Evolutionary conservation across 1,284 basidiomycete genomes (phyloP).

Genomic region (Mycosarcoma maydis): DNA sequence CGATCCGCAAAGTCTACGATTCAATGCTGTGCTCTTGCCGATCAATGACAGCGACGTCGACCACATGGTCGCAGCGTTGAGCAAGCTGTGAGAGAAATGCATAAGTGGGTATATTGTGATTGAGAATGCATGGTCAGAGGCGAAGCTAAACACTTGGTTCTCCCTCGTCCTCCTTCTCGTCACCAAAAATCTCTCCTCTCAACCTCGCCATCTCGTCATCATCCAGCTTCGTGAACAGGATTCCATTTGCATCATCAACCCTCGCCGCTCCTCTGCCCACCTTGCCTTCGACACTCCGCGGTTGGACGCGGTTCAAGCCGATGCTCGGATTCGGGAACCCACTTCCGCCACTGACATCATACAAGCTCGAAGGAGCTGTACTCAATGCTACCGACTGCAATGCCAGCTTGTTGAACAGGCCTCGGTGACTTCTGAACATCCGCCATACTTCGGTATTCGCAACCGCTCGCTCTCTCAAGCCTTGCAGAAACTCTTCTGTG

Average conservation of each 20-base stretch:
- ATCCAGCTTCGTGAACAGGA: slow-evolving; percentile 30
- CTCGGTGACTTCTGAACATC: slow-evolving; percentile 38
- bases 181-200: slow-evolving; percentile 35
- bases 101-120: too few species aligned
- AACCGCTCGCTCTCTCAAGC: slow-evolving; percentile 27
- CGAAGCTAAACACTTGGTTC: too few species aligned
- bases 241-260: slow-evolving; percentile 36
- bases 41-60: too few species aligned
- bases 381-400: slow-evolving; percentile 49
- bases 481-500: slow-evolving; percentile 25
- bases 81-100: too few species aligned
- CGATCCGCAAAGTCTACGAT: too few species aligned
- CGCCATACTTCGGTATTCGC: slow-evolving; percentile 46
- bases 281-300: neutral
- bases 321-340: slow-evolving; percentile 46
- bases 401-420: slow-evolving; percentile 53
- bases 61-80: too few species aligned
- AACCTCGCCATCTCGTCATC: slow-evolving; percentile 15
- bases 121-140: too few species aligned
- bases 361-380: slow-evolving; percentile 42
- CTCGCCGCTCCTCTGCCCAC: neutral
- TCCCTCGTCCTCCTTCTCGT: neutral
- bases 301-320: slow-evolving; percentile 13
- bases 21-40: too few species aligned
- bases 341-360: slow-evolving; percentile 45